Percentiles rank a stretch among this genome's conserved stretches.
Evolutionary conservation across 176 grass and related monocot genomes (phyloP).

Genomic region (Thinopyrum elongatum): DNA sequence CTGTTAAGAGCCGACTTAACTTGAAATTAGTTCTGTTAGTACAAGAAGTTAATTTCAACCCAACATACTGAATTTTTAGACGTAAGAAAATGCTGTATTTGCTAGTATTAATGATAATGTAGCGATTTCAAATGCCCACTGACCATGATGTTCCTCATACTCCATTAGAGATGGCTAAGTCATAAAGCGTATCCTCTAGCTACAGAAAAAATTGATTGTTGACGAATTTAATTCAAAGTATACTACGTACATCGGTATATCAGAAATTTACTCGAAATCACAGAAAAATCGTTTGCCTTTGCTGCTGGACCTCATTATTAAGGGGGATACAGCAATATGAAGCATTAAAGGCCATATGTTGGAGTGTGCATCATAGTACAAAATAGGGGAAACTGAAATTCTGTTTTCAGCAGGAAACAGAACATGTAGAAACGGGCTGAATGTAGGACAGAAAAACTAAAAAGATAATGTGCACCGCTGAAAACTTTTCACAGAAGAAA

Average conservation of each 20-base stretch:
- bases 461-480: too few species aligned
- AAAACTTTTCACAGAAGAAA: too few species aligned
- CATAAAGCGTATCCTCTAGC: background rate
- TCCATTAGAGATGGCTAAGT: background rate
- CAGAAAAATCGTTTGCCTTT: background rate
- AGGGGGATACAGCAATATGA: background rate
- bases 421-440: too few species aligned
- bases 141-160: background rate
- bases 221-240: background rate
- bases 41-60: background rate
- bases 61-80: background rate
- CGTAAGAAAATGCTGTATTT: background rate
- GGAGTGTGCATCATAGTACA: background rate
- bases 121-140: background rate
- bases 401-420: background rate
- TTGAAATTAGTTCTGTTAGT: background rate
- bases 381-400: background rate
- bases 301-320: background rate
- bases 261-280: background rate
- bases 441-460: too few species aligned
- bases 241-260: background rate
- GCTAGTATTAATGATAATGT: background rate
- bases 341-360: background rate
- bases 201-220: background rate
- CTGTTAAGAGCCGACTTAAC: background rate